A percentile compares a stretch with the other conserved stretches of the same genome.
Conservation (phyloP, 106 monocot species). For the Dactylorhiza incarnata region DNA sequence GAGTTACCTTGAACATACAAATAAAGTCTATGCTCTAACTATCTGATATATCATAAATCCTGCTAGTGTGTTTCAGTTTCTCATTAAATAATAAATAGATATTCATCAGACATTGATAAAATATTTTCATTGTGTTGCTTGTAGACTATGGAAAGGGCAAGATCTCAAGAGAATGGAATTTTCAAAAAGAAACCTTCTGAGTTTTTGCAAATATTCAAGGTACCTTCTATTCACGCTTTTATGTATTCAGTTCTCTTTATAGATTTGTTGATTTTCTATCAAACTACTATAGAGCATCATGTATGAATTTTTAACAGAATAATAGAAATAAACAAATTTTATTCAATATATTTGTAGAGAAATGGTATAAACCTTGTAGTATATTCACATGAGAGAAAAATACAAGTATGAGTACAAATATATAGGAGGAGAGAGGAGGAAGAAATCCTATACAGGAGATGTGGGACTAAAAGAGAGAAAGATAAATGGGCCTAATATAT, state of each 20-base stretch:
- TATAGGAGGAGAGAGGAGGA: too few species aligned
- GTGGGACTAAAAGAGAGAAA: too few species aligned
- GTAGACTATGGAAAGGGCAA: slow-evolving; percentile 86
- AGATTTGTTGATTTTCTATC: background rate
- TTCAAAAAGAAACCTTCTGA: slow-evolving; percentile 92
- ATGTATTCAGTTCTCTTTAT: slow-evolving; percentile 2
- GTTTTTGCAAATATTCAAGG: slow-evolving; percentile 91
- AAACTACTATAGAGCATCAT: background rate
- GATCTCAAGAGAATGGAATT: slow-evolving; percentile 66
- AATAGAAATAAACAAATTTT: background rate
- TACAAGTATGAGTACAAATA: too few species aligned
- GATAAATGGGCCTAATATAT: too few species aligned
- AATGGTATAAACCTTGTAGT: too few species aligned
- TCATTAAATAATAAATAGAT: background rate
- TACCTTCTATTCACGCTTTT: slow-evolving; percentile 13
- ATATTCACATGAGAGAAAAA: too few species aligned
- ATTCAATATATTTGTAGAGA: too few species aligned
- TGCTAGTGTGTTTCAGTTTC: background rate
- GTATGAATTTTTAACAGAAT: background rate
- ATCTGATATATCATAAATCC: background rate
- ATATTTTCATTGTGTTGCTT: slow-evolving; percentile 9
- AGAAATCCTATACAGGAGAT: too few species aligned
- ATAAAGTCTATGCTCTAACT: background rate
- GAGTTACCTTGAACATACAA: background rate
- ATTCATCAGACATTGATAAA: background rate